Base-by-base conservation (phyloP, 352 stramenopile genomes). In the Globisporangium mamillatum region DNA sequence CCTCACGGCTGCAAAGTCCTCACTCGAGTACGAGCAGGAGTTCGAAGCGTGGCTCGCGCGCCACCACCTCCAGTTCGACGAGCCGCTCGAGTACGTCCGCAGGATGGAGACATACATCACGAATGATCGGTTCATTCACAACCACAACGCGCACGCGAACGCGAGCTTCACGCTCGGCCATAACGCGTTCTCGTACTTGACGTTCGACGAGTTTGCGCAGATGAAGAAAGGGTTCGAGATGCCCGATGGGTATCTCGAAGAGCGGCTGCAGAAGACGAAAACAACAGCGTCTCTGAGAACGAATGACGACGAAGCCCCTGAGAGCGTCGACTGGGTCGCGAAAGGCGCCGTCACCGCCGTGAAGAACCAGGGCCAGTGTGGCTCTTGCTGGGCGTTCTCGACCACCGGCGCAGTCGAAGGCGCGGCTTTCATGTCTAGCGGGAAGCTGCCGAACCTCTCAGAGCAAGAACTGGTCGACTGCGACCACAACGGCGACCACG, bases 311-410 rank as follows among this genome's bases (percentile, higher is more conserved):
- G 41, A 41, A 16, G 60, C 36, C 1, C 72, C 69, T 22, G 59
- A 65, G 29, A 66, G 61, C 32, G 46, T 78, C 20, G 72, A 78
- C 53, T 78, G 72, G 81, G 83, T 73, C 57, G 78, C 57, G n/a
- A 80, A 78, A 4, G 53, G 29, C 16, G 86, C 76, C 46, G 72
- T 90, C 10, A 78, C 76, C 10, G 59, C 57, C 29, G 69, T 99
- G 38, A 97, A 98, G 64, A 94, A 99, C 76, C 98, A 99, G 75
- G 97, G 94, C 7, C 72, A 90, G 7, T 99, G 97, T 72, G 96
- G 64, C 9, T 97, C 91, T n/a, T 99, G 97, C 81, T 99, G 97
- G 97, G 91, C 96, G 4, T 99, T 99, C 77, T 97, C 94, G 12
- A 93, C 92, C 2, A 82, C 96, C 6, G 89, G 92, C 4, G 93